phyloP scores from a whole-genome alignment of 140 eudicot species.

The Senecio squalidus region DNA sequence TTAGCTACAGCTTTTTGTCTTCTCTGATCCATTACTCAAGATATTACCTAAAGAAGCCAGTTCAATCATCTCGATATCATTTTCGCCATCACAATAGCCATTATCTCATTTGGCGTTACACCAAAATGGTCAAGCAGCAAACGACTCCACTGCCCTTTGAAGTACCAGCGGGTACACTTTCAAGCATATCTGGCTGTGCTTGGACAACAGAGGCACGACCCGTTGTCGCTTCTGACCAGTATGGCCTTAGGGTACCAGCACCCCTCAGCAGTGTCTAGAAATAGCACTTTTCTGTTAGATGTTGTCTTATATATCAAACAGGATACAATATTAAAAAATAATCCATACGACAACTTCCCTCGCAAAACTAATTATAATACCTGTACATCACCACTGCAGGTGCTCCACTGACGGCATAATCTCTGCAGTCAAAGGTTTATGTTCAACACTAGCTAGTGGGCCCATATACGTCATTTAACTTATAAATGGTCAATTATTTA shows the following conservation, averaged over 20 bases:
- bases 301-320: neutral
- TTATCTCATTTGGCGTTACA: constrained; percentile 58
- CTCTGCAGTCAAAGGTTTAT: constrained; percentile 63
- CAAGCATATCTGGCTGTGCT: constrained; percentile 84
- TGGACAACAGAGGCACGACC: constrained; percentile 84
- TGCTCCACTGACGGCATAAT: constrained; percentile 72
- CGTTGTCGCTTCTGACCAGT: constrained; percentile 76
- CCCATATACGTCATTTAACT: constrained; percentile 5
- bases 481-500: no score
- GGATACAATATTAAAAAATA: neutral
- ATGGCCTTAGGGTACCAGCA: constrained; percentile 73
- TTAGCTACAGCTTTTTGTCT: constrained; percentile 91
- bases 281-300: constrained; percentile 70
- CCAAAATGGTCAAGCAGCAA: constrained; percentile 86
- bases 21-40: constrained; percentile 85
- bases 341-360: neutral
- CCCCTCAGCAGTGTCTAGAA: constrained; percentile 77
- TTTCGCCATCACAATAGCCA: constrained; percentile 98
- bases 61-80: constrained; percentile 87
- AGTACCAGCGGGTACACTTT: constrained; percentile 78
- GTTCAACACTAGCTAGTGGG: constrained; percentile 21
- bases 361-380: constrained; percentile 25
- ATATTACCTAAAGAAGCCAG: constrained; percentile 80
- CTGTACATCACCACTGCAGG: constrained; percentile 66
- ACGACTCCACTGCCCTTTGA: constrained; percentile 87